phyloP scores from a whole-genome alignment of 2,329 filamentous ascomycete genomes.

The Balansia obtecta region DNA sequence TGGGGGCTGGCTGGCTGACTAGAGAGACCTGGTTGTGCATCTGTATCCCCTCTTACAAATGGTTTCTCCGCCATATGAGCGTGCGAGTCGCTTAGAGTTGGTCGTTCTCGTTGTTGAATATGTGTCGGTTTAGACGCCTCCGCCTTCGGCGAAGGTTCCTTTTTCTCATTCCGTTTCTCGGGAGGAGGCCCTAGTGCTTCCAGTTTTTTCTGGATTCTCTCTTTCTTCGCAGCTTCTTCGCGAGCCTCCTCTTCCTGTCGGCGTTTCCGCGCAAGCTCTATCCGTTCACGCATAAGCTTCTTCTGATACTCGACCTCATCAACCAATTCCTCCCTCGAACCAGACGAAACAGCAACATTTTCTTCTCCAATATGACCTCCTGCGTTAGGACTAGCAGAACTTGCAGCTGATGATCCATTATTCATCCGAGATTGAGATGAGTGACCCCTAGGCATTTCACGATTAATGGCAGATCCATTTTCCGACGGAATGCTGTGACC shows the following conservation, averaged over 20 bases:
- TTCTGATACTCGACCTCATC: slow-evolving; percentile 51
- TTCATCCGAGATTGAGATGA: slow-evolving; percentile 16
- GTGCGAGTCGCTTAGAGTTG: slow-evolving; percentile 9
- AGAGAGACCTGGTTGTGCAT: neutral
- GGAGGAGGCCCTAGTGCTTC: slow-evolving; percentile 55
- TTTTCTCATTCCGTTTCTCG: slow-evolving; percentile 46
- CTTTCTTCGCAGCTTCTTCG: slow-evolving; percentile 60
- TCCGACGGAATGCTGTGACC: slow-evolving; percentile 38
- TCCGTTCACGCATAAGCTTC: slow-evolving; percentile 61
- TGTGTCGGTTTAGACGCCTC: slow-evolving; percentile 25
- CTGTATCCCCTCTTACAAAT: neutral
- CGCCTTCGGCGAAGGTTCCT: slow-evolving; percentile 28
- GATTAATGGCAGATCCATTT: slow-evolving; percentile 4
- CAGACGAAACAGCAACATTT: slow-evolving; percentile 19
- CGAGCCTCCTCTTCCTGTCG: slow-evolving; percentile 54
- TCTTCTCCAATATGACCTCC: slow-evolving; percentile 15
- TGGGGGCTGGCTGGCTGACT: slow-evolving; percentile 3
- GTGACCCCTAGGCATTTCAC: slow-evolving; percentile 15
- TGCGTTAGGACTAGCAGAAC: slow-evolving; percentile 28
- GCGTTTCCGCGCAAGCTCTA: slow-evolving; percentile 57
- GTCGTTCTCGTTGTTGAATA: slow-evolving; percentile 22
- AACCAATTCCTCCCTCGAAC: slow-evolving; percentile 23
- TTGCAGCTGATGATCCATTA: slow-evolving; percentile 30
- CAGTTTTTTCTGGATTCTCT: slow-evolving; percentile 60
- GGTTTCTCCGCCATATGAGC: slow-evolving; percentile 1